phyloP scores from a whole-genome alignment of 1,284 basidiomycete species.

The Apiotrichum brassicae region DNA sequence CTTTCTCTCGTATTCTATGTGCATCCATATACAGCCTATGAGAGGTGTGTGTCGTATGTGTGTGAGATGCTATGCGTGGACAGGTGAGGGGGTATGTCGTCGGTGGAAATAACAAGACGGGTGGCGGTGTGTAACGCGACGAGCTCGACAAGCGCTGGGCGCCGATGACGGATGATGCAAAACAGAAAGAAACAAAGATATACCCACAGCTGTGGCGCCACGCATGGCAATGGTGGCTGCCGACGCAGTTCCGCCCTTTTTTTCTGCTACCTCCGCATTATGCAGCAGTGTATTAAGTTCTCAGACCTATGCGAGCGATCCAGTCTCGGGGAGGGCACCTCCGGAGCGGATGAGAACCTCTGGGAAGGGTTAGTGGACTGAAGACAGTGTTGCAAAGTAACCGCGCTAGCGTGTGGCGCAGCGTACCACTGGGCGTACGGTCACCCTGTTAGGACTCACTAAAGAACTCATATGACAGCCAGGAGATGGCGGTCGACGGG shows the following conservation, averaged over 20 bases:
- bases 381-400: not conserved
- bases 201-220: no score
- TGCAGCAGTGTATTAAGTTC: no score
- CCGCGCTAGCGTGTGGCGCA: no score
- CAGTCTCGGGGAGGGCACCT: slow-evolving; percentile 39
- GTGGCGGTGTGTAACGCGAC: no score
- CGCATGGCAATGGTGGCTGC: no score
- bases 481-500: slow-evolving; percentile 95
- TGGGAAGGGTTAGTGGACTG: slow-evolving; percentile 19
- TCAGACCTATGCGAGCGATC: slow-evolving; percentile 9
- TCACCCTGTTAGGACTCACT: slow-evolving; percentile 56
- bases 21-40: not conserved
- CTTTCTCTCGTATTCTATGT: not conserved
- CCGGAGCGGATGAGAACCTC: slow-evolving; percentile 42
- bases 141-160: no score
- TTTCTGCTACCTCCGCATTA: no score
- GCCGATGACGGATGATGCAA: no score
- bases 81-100: no score
- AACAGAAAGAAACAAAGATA: no score
- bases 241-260: no score
- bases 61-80: not conserved
- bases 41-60: not conserved
- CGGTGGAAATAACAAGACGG: no score
- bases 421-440: not conserved
- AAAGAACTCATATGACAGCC: slow-evolving; percentile 95